Evolutionary conservation across 2,329 filamentous ascomycete species (phyloP), one percentile per base, ranked within the genome.

Genomic region (Didymella keratinophila): DNA sequence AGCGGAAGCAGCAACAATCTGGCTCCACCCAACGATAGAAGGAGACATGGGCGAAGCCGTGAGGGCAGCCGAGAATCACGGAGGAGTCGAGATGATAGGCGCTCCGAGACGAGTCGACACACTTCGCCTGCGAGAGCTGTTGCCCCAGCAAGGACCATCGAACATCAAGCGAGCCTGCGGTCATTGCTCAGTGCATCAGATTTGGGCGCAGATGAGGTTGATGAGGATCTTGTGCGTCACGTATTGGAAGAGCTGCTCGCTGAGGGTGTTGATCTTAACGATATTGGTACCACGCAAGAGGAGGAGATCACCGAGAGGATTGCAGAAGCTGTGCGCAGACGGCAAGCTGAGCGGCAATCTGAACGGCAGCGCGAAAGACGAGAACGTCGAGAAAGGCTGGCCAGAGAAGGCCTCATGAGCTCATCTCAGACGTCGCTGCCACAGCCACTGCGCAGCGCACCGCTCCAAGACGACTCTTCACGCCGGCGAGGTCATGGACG

Each of bases 271-370:
- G 93, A 97, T 72, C 80, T 97, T 54, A 91, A 95, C 69, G 93
- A 93, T 63, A 87, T 97, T 52, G 93, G 94, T 62, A 83, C 92
- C 16, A 86, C 82, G 47, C 91, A 93, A 69, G 92, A 97, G 72
- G 93, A 97, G 70, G 92, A 96, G 70, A 86, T 98, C 16, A 96
- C 91, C 64, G 90, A 94, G 70, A 88, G 90, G 58, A 97, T 98
- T 67, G 93, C 93, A 2, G 91, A 96, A 70, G 92, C 92, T 2
- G 97, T 96, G 71, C 83, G 91, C 57, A 85, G 91, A 61, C 84
- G 92, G 28, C 92, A 96, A 73, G 85, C 83, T 48, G 87, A 88
- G 60, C 80, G 86, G 60, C 73, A 81, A 71, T 85, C 83, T 42
- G 87, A 88, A 61, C 80, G 86, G 58, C 73, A 81, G n/a, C 81